Evolutionary conservation across 2,329 filamentous ascomycete species (phyloP), one percentile per base, ranked within the genome.

Genomic region (Scleromitrula shiraiana): DNA sequence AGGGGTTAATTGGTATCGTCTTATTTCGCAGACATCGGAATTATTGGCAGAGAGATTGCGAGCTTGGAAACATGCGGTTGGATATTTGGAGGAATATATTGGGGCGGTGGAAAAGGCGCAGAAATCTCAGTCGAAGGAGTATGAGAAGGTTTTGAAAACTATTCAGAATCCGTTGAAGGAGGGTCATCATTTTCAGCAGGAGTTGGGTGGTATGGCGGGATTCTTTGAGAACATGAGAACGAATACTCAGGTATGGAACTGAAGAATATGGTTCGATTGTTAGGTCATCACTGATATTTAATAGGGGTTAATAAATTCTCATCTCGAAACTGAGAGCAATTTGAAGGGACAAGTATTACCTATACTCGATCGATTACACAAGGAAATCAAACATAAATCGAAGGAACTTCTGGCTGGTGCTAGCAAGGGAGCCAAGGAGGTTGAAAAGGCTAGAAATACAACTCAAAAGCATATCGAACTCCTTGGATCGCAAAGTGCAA

Each of bases 401-500:
- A 97, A 97, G 73, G 90, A 96, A 68, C 77, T 98, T 41, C 76
- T 78, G 36, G 76, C 81, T 53, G 90, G 91, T 7, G 88, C 86
- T 19, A 78, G 82, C 52, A 95, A 94, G 73, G 79, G 83, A 14
- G 81, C 86, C 56, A 98, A 97, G 71, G 81, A 88, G 42, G 89
- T 98, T 19, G 88, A 95, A 53, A 96, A 95, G 72, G 82, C 88
- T 7, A 85, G 91, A 52, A 80, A 82, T 59, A 72, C 70, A 6
- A 96, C 91, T 0, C 91, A 98, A 71, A 96, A 95, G 72, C 88
- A 96, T 58, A 95, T 98, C 54, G 91, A 98, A 70, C 77, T 95
- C 20, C 81, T 98, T 1, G 90, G 88, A 32, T 85, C 93, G 69
- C 82, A 95, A 60, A 81, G 88, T 0, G 88, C 90, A 8, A 70